Base-by-base conservation (phyloP, 2,329 filamentous ascomycete species). In the Hypoxylon sp. region DNA sequence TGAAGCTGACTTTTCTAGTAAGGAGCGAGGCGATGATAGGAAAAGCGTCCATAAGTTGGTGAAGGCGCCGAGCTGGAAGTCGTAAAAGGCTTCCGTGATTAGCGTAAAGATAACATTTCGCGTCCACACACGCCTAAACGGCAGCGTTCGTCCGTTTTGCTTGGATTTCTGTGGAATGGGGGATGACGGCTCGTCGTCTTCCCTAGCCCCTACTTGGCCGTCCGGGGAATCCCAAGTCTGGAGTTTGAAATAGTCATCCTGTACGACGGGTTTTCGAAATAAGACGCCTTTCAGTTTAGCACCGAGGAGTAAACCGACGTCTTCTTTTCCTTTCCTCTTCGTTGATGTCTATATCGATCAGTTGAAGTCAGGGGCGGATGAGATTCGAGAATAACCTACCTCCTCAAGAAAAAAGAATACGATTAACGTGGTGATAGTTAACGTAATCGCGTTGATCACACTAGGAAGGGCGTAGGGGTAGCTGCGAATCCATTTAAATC, bases 401-500 rank as follows among this genome's bases (percentile, higher is more conserved):
- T 93, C 91, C 76, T 93, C 89, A 1, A 93, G 82, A 11, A 88
- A 90, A 23, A 93, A 81, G 61, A 91, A 81, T 2, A 91, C 84
- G 1, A 84, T 80, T 3, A 85, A 53, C 0, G 86, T 83, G 0
- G 89, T 87, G 1, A 81, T 74, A 2, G 87, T 76, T 10, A 93
- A 83, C 62, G 91, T 89, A 0, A 84, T 67, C 1, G 87, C 88
- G 73, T 89, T 92, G 53, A 92, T 80, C 0, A 93, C 78, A 73
- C 91, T 92, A 0, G 91, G 91, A 41, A 93, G 79, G 1, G 89
- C 89, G 78, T 90, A 93, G 0, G 91, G 91, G 78, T 88, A 93
- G 53, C 80, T 79, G 19, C 80, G 82, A 82, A 91, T 87, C 89
- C 91, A 92, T 67, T 83, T 79, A 1, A 89, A 89, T 0, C 88